These are phyloP conservation scores for Daucus carota DNA, from an alignment of 129 eudicot species.

Conservation along the genomic window DNA sequence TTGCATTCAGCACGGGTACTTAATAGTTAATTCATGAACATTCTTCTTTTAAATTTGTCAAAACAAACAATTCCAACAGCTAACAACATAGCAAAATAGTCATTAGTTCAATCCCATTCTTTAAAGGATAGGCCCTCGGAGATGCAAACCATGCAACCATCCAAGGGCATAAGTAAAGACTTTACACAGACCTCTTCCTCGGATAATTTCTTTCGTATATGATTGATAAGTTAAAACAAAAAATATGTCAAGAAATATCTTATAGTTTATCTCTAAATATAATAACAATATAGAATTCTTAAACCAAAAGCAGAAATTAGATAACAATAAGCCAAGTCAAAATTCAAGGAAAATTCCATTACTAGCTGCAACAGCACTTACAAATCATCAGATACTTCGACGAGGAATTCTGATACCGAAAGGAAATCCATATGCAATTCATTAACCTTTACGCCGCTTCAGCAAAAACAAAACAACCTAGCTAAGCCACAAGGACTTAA, in stretches of 20 bases:
- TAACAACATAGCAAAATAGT: neutral
- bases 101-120: neutral
- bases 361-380: conserved; percentile 34
- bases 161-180: neutral
- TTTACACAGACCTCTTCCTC: neutral
- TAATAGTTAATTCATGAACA: neutral
- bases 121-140: neutral
- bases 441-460: conserved; percentile 66
- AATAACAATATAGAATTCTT: neutral
- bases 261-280: neutral
- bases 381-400: conserved; percentile 90
- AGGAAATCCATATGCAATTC: conserved; percentile 89
- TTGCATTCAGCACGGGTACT: neutral
- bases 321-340: neutral
- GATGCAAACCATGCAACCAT: neutral
- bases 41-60: neutral
- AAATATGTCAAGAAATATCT: neutral
- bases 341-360: neutral
- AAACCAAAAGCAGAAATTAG: neutral
- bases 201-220: no score
- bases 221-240: neutral
- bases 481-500: neutral
- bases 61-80: neutral
- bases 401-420: conserved; percentile 82
- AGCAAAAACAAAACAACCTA: conserved; percentile 21